A percentile compares a stretch with the other conserved stretches of the same genome.
Evolutionary conservation across 768 basidiomycete species (phyloP).

Genomic region (Neoboletus brunneissimus): DNA sequence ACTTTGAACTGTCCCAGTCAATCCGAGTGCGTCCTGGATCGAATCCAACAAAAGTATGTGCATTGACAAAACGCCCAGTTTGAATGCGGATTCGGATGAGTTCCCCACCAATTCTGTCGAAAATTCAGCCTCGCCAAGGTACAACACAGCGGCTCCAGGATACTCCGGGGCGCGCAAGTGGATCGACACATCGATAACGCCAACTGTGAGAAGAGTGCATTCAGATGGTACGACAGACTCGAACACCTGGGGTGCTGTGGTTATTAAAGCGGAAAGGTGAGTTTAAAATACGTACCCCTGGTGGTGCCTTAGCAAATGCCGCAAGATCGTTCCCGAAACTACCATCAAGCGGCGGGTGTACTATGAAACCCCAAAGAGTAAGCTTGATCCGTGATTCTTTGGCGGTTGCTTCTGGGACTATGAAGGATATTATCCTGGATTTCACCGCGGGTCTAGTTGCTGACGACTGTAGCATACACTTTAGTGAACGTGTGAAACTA

Average conservation of each 20-base stretch:
- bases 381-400: conserved; percentile 79
- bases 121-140: conserved; percentile 66
- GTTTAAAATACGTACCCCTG: conserved; percentile 61
- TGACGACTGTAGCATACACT: conserved; percentile 36
- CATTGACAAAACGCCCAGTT: conserved; percentile 46
- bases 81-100: conserved; percentile 53
- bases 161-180: conserved; percentile 55
- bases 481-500: conserved; percentile 1
- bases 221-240: conserved; percentile 92
- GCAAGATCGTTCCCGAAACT: conserved; percentile 60
- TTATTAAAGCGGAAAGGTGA: background rate
- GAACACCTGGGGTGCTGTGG: conserved; percentile 57
- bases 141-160: conserved; percentile 63
- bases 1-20: conserved; percentile 17
- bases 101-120: conserved; percentile 72
- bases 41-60: conserved; percentile 57
- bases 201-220: conserved; percentile 67
- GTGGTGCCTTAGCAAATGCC: conserved; percentile 74
- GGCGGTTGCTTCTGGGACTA: conserved; percentile 54
- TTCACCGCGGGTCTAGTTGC: conserved; percentile 53
- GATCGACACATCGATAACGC: conserved; percentile 63
- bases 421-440: conserved; percentile 63
- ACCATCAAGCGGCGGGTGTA: conserved; percentile 59
- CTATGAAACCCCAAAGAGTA: conserved; percentile 61
- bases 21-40: conserved; percentile 33